Evolutionary conservation across 1,139 yeast species (phyloP).

Genomic region (Scheffersomyces insectosa): DNA sequence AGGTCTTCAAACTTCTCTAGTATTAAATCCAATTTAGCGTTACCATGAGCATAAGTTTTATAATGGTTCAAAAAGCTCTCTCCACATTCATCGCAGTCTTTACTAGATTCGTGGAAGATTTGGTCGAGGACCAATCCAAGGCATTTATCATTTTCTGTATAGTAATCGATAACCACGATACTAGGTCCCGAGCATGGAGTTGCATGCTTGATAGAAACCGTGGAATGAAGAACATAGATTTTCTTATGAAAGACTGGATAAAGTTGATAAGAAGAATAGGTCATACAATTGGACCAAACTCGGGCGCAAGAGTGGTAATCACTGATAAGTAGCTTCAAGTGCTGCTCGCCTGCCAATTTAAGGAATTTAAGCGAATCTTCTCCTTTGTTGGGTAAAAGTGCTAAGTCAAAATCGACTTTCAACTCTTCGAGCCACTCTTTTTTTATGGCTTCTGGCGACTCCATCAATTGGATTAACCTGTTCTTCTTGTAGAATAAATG

Average conservation of each 20-base stretch:
- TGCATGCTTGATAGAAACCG: slow-evolving; percentile 80
- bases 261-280: slow-evolving; percentile 41
- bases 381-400: slow-evolving; percentile 36
- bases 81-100: slow-evolving; percentile 80
- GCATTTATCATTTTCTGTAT: slow-evolving; percentile 88
- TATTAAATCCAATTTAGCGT: slow-evolving; percentile 76
- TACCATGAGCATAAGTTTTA: slow-evolving; percentile 86
- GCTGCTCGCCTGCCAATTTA: slow-evolving; percentile 33
- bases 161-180: slow-evolving; percentile 76
- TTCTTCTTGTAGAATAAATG: slow-evolving; percentile 31
- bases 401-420: slow-evolving; percentile 25
- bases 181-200: slow-evolving; percentile 95
- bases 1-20: slow-evolving; percentile 58
- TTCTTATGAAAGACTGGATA: slow-evolving; percentile 66
- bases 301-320: slow-evolving; percentile 38
- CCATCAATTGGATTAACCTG: slow-evolving; percentile 19
- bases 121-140: slow-evolving; percentile 88
- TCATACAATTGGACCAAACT: slow-evolving; percentile 43
- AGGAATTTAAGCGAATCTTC: slow-evolving; percentile 41
- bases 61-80: slow-evolving; percentile 72
- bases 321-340: slow-evolving; percentile 26
- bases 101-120: slow-evolving; percentile 65
- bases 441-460: slow-evolving; percentile 19
- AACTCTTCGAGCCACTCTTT: slow-evolving; percentile 28
- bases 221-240: slow-evolving; percentile 74